phyloP scores from a whole-genome alignment of 768 basidiomycete species.

The Trametes villosa region DNA sequence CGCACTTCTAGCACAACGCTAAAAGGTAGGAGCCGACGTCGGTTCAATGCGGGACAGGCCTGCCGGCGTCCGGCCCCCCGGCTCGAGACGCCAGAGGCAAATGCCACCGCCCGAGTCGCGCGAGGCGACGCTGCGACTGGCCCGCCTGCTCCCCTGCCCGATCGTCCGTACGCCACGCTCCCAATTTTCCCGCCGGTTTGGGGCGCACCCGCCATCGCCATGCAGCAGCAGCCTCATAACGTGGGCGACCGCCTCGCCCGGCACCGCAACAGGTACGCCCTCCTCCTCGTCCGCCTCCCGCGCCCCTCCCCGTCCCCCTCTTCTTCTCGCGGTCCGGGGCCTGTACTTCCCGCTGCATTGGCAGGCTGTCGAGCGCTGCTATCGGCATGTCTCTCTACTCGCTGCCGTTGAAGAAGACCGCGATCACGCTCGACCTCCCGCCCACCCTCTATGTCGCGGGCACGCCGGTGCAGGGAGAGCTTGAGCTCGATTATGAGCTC shows the following conservation, averaged over 20 bases:
- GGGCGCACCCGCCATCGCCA: not conserved
- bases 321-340: not conserved
- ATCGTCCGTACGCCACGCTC: not conserved
- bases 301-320: not conserved
- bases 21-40: conserved; percentile 11
- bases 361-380: not conserved
- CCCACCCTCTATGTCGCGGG: conserved; percentile 23
- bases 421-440: conserved; percentile 23
- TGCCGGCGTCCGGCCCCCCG: not conserved
- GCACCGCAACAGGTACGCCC: conserved; percentile 8
- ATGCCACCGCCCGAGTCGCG: not conserved
- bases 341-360: not conserved
- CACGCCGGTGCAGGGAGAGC: conserved; percentile 19
- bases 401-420: conserved; percentile 10
- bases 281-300: not conserved
- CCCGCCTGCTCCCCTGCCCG: not conserved
- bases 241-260: not conserved
- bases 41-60: not conserved
- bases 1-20: conserved; percentile 5
- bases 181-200: not conserved
- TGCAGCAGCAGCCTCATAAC: not conserved
- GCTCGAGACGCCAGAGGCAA: not conserved
- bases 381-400: conserved; percentile 11
- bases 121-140: too few relatives aligned
- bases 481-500: conserved; percentile 24